Percentiles rank a stretch among this genome's conserved stretches.
Evolutionary conservation across 2,329 filamentous ascomycete genomes (phyloP).

Genomic region (Fusarium nelsonii): DNA sequence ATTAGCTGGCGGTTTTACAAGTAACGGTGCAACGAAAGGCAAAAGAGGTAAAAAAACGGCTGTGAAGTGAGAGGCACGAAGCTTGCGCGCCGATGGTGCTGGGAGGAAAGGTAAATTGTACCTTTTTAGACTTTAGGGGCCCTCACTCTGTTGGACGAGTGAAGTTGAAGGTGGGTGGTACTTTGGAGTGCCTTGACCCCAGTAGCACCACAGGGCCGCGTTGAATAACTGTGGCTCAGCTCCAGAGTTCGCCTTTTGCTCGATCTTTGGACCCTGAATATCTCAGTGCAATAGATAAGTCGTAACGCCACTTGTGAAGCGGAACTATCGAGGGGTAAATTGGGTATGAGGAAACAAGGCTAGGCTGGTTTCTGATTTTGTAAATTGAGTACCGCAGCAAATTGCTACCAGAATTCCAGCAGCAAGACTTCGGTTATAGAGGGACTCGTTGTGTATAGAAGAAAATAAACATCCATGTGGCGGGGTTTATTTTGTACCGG

Average conservation of each 20-base stretch:
- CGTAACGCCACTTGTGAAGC: background rate
- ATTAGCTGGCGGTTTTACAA: background rate
- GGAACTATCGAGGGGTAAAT: background rate
- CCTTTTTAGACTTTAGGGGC: constrained; percentile 22
- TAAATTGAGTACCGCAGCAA: background rate
- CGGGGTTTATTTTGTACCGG: constrained; percentile 39
- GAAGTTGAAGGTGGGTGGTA: constrained; percentile 25
- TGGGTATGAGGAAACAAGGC: background rate
- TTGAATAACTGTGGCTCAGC: constrained; percentile 47
- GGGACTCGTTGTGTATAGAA: constrained; percentile 23
- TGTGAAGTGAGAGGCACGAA: background rate
- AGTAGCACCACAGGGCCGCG: constrained; percentile 40
- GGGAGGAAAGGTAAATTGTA: constrained; percentile 14
- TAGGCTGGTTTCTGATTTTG: background rate
- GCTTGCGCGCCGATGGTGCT: constrained; percentile 14
- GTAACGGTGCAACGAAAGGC: constrained; percentile 10
- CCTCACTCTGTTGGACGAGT: constrained; percentile 23
- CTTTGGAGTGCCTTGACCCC: constrained; percentile 31
- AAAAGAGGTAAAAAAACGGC: background rate
- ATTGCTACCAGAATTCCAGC: constrained; percentile 1
- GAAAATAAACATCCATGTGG: constrained; percentile 43
- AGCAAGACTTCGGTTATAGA: background rate
- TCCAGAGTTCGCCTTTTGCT: constrained; percentile 14
- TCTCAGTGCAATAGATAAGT: background rate
- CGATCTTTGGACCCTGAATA: constrained; percentile 22